Evolutionary conservation across 352 stramenopile species (phyloP).

Genomic region (Pythium myriotylum): DNA sequence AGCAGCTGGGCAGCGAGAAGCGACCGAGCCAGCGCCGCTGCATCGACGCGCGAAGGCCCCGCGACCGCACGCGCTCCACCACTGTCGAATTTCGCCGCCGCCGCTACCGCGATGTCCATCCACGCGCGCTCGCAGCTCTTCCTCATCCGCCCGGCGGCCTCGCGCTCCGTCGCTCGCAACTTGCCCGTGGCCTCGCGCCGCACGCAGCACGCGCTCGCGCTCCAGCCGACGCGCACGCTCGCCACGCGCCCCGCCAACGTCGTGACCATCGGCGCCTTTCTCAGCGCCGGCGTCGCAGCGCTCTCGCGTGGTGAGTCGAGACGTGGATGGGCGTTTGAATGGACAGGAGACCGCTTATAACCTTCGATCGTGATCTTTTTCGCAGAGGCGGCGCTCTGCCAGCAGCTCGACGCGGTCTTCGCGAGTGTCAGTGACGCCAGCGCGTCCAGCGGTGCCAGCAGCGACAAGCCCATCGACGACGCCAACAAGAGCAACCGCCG

Average conservation of each 20-base stretch:
- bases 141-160: slow-evolving; percentile 21
- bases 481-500: slow-evolving; percentile 35
- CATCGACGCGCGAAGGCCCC: slow-evolving; percentile 12
- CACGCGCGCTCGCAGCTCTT: slow-evolving; percentile 58
- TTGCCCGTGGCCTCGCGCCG: slow-evolving; percentile 18
- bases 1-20: slow-evolving; percentile 27
- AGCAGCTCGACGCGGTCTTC: slow-evolving; percentile 42
- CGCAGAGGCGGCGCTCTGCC: slow-evolving; percentile 45
- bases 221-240: slow-evolving; percentile 13
- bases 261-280: slow-evolving; percentile 47
- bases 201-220: slow-evolving; percentile 27
- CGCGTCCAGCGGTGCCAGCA: slow-evolving; percentile 18
- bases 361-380: background rate
- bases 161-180: slow-evolving; percentile 28
- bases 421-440: slow-evolving; percentile 18
- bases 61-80: background rate
- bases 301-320: slow-evolving; percentile 37
- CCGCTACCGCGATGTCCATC: slow-evolving; percentile 30
- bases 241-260: slow-evolving; percentile 10
- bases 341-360: too few species aligned
- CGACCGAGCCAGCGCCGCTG: slow-evolving; percentile 5
- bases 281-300: slow-evolving; percentile 48
- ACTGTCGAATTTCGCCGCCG: slow-evolving; percentile 11
- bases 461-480: slow-evolving; percentile 16
- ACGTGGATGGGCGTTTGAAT: too few species aligned